Conservation (phyloP, 225 moss, liverwort and hornwort genomes). For the Marchantia paleacea region DNA sequence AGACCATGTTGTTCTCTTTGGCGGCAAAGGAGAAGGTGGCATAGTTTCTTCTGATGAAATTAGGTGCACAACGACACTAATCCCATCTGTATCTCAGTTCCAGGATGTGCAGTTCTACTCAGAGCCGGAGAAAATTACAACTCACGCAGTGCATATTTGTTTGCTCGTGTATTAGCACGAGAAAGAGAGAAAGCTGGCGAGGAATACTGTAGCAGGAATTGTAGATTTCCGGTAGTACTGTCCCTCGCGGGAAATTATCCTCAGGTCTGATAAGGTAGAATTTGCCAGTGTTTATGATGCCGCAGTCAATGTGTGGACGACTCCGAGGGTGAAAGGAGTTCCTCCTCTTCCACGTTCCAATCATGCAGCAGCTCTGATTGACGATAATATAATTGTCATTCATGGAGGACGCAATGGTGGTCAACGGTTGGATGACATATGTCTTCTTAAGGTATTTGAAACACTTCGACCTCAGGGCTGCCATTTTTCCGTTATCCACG, state of each 20-base stretch:
- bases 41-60: conserved; percentile 48
- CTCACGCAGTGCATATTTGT: background rate
- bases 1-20: conserved; percentile 58
- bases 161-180: background rate
- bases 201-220: background rate
- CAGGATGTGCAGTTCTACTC: background rate
- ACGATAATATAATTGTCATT: conserved; percentile 52
- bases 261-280: conserved; percentile 9
- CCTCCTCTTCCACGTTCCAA: conserved; percentile 70
- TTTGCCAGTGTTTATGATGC: conserved; percentile 59
- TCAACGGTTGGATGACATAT: conserved; percentile 59
- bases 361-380: conserved; percentile 61
- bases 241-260: background rate
- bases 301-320: conserved; percentile 59
- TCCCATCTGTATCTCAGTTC: background rate
- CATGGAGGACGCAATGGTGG: conserved; percentile 83
- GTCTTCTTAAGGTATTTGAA: conserved; percentile 46
- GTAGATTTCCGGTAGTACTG: background rate
- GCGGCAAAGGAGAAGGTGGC: conserved; percentile 74
- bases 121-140: background rate
- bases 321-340: conserved; percentile 50
- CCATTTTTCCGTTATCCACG: background rate
- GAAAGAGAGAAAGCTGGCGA: background rate
- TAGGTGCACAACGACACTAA: conserved; percentile 23
- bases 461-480: background rate